Conservation (phyloP, 192 early-diverging fungal species). For the Entomortierella chlamydospora region DNA sequence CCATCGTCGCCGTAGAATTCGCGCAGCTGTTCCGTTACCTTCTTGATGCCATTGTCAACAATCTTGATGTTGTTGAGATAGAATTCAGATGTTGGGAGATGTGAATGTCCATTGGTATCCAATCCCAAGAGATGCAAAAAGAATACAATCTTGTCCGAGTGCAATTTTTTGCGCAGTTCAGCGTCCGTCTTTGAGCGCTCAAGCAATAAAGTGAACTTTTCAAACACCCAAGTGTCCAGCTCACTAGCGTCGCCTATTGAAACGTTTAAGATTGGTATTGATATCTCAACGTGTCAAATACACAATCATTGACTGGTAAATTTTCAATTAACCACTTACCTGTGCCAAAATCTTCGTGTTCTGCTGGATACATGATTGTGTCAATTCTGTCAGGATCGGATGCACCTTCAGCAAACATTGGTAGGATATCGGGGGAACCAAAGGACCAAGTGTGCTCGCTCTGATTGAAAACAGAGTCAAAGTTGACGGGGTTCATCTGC, state of each 20-base stretch:
- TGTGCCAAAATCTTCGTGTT: conserved; percentile 89
- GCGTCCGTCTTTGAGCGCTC: conserved; percentile 57
- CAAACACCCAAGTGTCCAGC: conserved; percentile 94
- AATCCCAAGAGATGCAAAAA: conserved; percentile 96
- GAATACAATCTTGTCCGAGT: conserved; percentile 84
- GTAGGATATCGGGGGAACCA: conserved; percentile 96
- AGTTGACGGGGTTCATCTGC: conserved; percentile 97
- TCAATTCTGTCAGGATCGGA: conserved; percentile 83
- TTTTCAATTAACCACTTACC: conserved; percentile 47
- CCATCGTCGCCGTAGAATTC: conserved; percentile 84
- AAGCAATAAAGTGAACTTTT: conserved; percentile 81
- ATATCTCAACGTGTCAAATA: conserved; percentile 4
- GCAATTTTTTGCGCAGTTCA: conserved; percentile 68
- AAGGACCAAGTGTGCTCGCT: conserved; percentile 96
- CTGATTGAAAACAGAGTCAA: conserved; percentile 97
- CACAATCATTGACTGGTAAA: neutral
- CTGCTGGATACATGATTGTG: conserved; percentile 90
- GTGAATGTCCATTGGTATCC: conserved; percentile 94
- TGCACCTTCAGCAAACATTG: conserved; percentile 95
- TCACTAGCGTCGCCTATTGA: conserved; percentile 75
- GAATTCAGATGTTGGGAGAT: conserved; percentile 85
- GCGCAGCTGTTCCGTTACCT: conserved; percentile 76
- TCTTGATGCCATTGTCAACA: conserved; percentile 82
- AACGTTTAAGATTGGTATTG: neutral
- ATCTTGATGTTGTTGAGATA: conserved; percentile 88